Evolutionary conservation across 495 filamentous ascomycete genomes (phyloP).

Genomic region (Cenococcum geophilum): DNA sequence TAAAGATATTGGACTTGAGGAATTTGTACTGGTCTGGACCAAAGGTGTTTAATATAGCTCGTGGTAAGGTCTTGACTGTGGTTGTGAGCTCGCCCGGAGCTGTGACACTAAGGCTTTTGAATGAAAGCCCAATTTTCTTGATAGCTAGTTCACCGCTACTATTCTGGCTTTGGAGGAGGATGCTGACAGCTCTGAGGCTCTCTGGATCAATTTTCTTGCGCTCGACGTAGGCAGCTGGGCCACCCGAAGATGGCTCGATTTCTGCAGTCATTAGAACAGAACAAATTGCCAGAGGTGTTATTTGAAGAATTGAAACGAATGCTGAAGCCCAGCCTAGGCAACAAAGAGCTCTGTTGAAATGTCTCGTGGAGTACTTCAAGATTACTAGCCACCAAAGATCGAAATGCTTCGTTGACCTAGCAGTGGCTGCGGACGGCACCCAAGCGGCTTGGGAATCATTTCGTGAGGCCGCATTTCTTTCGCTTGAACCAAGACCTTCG

Average conservation of each 20-base stretch:
- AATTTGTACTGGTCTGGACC: background rate
- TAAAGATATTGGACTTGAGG: background rate
- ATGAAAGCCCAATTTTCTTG: background rate
- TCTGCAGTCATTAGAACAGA: background rate
- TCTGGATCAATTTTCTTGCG: background rate
- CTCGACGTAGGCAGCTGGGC: background rate
- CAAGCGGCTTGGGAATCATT: background rate
- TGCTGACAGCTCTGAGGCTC: background rate
- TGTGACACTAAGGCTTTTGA: background rate
- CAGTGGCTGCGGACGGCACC: background rate
- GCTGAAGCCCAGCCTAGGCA: background rate
- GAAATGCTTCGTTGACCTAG: background rate
- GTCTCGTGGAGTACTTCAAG: background rate
- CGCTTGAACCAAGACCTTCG: background rate
- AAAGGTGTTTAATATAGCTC: constrained; percentile 5
- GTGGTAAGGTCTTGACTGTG: constrained; percentile 3
- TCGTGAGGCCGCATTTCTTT: background rate
- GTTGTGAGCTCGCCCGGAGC: background rate
- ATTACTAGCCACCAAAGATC: background rate
- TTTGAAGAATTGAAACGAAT: background rate
- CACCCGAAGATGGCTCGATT: constrained; percentile 1
- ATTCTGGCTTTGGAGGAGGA: background rate
- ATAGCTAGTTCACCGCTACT: background rate
- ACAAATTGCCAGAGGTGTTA: background rate
- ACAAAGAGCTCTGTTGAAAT: background rate